Evolutionary conservation across 2,329 filamentous ascomycete species (phyloP), one percentile per base, ranked within the genome.

Genomic region (Dactylellina cionopaga): DNA sequence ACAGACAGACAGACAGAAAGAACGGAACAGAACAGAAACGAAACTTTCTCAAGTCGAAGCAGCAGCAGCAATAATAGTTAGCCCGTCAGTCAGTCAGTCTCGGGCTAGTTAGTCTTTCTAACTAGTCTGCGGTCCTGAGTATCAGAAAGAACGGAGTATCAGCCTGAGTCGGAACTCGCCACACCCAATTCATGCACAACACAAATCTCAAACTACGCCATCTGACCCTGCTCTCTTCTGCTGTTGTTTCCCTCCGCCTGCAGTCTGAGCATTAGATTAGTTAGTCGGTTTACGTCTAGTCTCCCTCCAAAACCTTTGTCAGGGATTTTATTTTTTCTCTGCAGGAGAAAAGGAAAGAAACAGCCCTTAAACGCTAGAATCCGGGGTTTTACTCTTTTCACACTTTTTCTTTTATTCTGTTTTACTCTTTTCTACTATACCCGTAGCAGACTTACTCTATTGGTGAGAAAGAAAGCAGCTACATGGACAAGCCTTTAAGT

Each of bases 401-500:
- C 6, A 10, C 17, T 33, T 17, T 47, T 60, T 60, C 17, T 17
- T 41, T 27, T 19, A 4, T 19, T 6, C 27, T 9, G 4, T 52
- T 19, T 19, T 35, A 11, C 9, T 41, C 29, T 17, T 60, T 29
- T 60, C 29, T 24, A 4, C 41, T 56, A 6, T 6, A 31, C 10
- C 9, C n/a, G 10, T 60, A 49, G 41, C 41, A 25, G 17, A 17
- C 52, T 43, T 7, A 4, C n/a, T n/a, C n/a, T n/a, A n/a, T n/a
- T n/a, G n/a, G n/a, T n/a, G n/a, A n/a, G n/a, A n/a, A n/a, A 46
- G 10, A 51, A 22, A 65, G 17, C 47, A 51, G 35, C 47, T 71
- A 64, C 65, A 71, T 46, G 66, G 58, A 49, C 58, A 63, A 51
- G 66, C 43, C 56, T 71, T 64, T 64, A 71, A 71, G 66, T 63